These are phyloP conservation scores for Phaeotremella fagi DNA, from an alignment of 768 basidiomycete genomes.

Conservation along the genomic window DNA sequence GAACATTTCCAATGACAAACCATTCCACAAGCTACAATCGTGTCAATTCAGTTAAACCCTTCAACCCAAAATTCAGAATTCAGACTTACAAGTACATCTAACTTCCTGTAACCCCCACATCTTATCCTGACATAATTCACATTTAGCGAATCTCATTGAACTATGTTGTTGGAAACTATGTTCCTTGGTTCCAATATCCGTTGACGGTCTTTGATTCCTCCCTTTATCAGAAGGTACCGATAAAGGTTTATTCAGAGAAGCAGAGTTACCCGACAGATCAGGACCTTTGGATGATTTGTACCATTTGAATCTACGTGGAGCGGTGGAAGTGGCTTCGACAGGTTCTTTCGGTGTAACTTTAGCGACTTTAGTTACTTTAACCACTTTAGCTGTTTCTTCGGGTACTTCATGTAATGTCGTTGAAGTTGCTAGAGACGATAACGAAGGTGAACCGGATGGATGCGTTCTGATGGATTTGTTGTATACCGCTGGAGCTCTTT, in stretches of 20 bases:
- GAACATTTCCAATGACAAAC: conserved; percentile 85
- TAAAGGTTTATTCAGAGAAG: conserved; percentile 45
- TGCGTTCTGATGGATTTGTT: conserved; percentile 21
- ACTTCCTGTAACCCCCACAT: conserved; percentile 94
- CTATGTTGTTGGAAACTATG: conserved; percentile 88
- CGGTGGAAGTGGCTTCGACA: conserved; percentile 34
- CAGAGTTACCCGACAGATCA: conserved; percentile 31
- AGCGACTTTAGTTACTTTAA: conserved; percentile 40
- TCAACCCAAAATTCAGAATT: not conserved
- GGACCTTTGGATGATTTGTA: conserved; percentile 49
- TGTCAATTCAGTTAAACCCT: not conserved
- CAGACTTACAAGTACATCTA: conserved; percentile 72
- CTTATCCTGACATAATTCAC: conserved; percentile 95
- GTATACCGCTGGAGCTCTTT: conserved; percentile 28
- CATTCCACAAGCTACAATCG: conserved; percentile 64
- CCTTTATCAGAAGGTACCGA: conserved; percentile 22
- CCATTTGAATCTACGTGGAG: conserved; percentile 51
- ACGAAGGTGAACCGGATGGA: conserved; percentile 40
- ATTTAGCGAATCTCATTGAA: conserved; percentile 79
- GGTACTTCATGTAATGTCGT: conserved; percentile 45
- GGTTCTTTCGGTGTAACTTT: conserved; percentile 27
- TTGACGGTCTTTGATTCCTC: conserved; percentile 29
- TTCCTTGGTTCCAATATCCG: conserved; percentile 51
- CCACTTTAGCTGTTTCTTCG: conserved; percentile 48
- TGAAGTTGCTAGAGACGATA: conserved; percentile 39